Base-by-base conservation (phyloP, 1,284 basidiomycete species). In the Cutaneotrichosporon cavernicola region DNA sequence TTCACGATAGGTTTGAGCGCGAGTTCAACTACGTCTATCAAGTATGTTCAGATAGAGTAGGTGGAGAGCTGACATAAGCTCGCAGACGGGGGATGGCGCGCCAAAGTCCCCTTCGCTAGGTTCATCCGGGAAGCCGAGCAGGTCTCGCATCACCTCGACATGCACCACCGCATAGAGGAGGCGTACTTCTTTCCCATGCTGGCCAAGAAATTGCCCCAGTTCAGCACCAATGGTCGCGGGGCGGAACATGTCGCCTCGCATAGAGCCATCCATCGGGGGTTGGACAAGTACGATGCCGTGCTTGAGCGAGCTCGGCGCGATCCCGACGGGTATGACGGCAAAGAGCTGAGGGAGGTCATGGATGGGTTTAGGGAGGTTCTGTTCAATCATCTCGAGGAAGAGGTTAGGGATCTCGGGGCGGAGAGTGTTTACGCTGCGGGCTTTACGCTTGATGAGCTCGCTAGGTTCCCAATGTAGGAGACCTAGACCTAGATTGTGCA, bases 371-470 rank as follows among this genome's bases (percentile, higher is more conserved):
- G 84, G 43, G 85, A 85, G 32, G 85, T 88, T 8, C 78, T 90
- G n/a, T 89, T 89, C 77, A 72, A 72, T 26, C 88, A 89, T 76
- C 81, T 90, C 6, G 87, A 88, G 70, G 82, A 88, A 72, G 88
- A 90, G 81, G 88, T 87, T 65, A 75, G 81, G 26, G 88, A 90
- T 72, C 79, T 90, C 16, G 80, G 79, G 26, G 85, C 81, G 30
- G 84, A 86, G 65, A 88, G 88, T 68, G 81, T 89, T 81, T 84
- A 84, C 74, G 86, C 86, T 64, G 85, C 86, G 62, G 79, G 77
- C 5, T 89, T 86, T 82, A 87, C 83, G 4, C 71, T 89, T 52
- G 83, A 86, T 58, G 88, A 89, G 73, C 66, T 89, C 40, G 82
- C 84, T 63, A 72, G 77, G 31, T 83, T 87, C 63, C 82, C 82